phyloP scores from a whole-genome alignment of 225 moss, liverwort and hornwort genomes.

The Marchantia paleacea region DNA sequence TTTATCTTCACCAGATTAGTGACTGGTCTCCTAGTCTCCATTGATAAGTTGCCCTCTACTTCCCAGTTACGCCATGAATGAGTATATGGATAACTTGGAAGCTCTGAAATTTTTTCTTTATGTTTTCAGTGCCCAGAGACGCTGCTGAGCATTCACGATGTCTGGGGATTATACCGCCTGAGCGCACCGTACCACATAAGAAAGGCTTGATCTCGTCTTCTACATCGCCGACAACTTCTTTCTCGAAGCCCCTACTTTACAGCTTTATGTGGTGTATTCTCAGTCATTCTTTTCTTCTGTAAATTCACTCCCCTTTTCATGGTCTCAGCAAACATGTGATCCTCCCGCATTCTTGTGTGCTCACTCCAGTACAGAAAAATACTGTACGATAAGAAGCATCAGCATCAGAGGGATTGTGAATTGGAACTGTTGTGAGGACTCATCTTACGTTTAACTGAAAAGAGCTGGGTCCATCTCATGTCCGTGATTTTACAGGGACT shows the following conservation, averaged over 20 bases:
- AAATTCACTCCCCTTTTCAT: slow-evolving; percentile 7
- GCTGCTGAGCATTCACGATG: not conserved
- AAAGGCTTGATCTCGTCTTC: not conserved
- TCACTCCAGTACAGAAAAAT: no score
- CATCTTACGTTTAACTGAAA: not conserved
- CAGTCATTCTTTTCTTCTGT: slow-evolving; percentile 32
- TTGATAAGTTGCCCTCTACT: not conserved
- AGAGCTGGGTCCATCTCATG: not conserved
- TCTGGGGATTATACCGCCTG: not conserved
- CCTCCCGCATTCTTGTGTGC: not conserved
- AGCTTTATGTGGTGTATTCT: slow-evolving; percentile 42
- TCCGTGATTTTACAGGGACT: not conserved
- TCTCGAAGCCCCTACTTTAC: slow-evolving; percentile 31
- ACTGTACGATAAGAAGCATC: no score
- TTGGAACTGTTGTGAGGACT: no score
- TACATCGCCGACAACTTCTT: not conserved
- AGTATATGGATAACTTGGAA: not conserved
- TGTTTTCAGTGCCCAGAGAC: not conserved
- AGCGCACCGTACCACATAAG: not conserved
- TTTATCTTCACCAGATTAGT: not conserved
- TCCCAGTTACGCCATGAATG: not conserved
- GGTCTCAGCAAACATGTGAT: not conserved
- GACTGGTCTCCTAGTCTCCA: not conserved
- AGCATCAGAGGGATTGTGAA: no score
- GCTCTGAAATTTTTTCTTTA: not conserved